Evolutionary conservation across 306 rosid genomes (phyloP), one percentile per base, ranked within the genome.

Genomic region (Cicer chorassanicum): DNA sequence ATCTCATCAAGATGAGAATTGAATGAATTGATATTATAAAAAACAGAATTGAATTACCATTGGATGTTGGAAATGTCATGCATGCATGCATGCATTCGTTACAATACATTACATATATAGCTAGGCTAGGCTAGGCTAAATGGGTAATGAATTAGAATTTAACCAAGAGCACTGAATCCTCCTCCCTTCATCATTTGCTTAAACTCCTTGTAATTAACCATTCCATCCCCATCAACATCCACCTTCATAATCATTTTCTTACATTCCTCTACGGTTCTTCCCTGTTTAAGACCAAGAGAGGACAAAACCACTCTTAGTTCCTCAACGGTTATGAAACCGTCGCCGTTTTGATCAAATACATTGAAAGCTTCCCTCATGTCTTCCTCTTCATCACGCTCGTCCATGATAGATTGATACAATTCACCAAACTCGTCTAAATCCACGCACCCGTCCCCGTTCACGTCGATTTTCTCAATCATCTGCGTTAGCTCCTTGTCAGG

Each of bases 181-280:
- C 92, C 93, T 0, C 89, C 88, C 76, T 88, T 93, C 98, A 93
- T 91, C 98, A 93, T 93, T 59, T 88, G 89, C 88, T 82, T 87
- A 48, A 93, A 93, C 82, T 93, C 98, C 54, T 78, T 83, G 67
- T 75, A 93, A 56, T 93, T 83, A 4, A 91, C 98, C 92, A 72
- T 86, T 0, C 97, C 97, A 82, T 93, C 98, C 4, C 98, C 98
- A 45, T 93, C 96, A 9, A 75, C 93, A 43, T 93, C 98, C 4
- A 93, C 93, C 82, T 88, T 93, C 92, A 69, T 84, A 15, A 91
- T 93, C 97, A 93, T 93, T 79, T 54, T 86, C 88, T 83, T 89
- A 85, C 98, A 93, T 29, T 93, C 98, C 56, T 93, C 97, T 0
- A 57, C 73, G 1, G 93, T 81, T 74, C 97, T 76, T 49, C 98